Percentiles rank a stretch among this genome's conserved stretches.
These are phyloP conservation scores for Lactarius psammicola DNA, from an alignment of 768 basidiomycete species.

Conservation along the genomic window DNA sequence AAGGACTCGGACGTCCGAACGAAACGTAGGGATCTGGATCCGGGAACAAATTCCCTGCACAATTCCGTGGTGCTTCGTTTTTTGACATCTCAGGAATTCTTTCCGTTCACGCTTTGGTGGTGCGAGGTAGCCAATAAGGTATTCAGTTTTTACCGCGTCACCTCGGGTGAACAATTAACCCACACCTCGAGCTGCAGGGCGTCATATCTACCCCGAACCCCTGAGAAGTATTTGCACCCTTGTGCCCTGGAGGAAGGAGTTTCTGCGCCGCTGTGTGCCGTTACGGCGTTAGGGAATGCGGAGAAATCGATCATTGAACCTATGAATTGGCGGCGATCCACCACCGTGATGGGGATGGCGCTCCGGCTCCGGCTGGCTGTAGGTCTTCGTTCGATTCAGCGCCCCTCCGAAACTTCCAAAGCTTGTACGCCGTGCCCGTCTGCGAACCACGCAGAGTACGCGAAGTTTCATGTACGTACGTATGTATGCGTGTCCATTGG, in stretches of 20 bases:
- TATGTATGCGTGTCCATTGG: neutral
- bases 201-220: too few relatives aligned
- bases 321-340: neutral
- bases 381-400: neutral
- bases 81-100: neutral
- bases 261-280: neutral
- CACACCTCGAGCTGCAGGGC: neutral
- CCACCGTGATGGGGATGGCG: neutral
- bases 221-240: neutral
- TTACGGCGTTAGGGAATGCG: neutral
- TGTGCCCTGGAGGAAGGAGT: neutral
- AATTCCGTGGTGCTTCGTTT: neutral
- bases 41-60: neutral
- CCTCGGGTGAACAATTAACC: neutral
- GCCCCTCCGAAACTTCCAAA: neutral
- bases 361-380: neutral
- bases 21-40: conserved; percentile 3
- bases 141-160: neutral
- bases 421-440: neutral
- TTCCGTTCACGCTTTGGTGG: neutral
- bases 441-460: neutral
- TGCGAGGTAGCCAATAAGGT: neutral
- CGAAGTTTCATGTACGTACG: neutral
- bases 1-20: neutral
- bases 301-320: neutral